phyloP scores from a whole-genome alignment of 1,139 yeast genomes.

The Tardiomyces blankii region DNA sequence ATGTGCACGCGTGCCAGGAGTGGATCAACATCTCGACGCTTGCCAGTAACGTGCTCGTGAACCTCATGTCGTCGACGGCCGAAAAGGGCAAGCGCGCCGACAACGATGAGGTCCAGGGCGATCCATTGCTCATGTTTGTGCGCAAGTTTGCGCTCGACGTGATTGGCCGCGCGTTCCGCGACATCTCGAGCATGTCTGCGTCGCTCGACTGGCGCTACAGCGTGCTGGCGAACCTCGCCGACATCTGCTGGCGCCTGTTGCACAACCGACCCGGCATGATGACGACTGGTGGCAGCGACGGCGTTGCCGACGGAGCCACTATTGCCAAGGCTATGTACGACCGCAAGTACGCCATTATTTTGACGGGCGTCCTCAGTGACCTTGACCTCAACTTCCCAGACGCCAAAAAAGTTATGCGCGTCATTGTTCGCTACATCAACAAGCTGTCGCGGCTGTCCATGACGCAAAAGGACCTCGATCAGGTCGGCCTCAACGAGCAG shows the following conservation, averaged over 20 bases:
- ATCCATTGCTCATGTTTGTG: conserved; percentile 59
- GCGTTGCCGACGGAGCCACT: conserved; percentile 46
- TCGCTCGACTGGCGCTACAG: conserved; percentile 35
- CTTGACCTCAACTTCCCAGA: conserved; percentile 65
- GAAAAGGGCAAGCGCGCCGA: conserved; percentile 22
- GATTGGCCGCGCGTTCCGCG: conserved; percentile 51
- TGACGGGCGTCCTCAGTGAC: conserved; percentile 48
- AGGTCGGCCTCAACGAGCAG: conserved; percentile 5
- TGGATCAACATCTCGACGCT: conserved; percentile 37
- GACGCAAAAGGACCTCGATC: conserved; percentile 34
- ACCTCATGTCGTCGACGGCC: conserved; percentile 44
- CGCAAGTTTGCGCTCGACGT: conserved; percentile 67
- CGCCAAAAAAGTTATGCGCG: conserved; percentile 45
- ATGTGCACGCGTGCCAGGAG: conserved; percentile 11
- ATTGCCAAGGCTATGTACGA: conserved; percentile 59
- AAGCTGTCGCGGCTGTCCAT: conserved; percentile 40
- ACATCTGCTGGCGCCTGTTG: conserved; percentile 29
- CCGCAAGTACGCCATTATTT: conserved; percentile 45
- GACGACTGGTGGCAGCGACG: conserved; percentile 17
- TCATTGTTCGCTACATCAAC: conserved; percentile 50
- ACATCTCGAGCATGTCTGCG: conserved; percentile 36
- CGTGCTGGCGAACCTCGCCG: conserved; percentile 47
- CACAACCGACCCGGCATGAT: conserved; percentile 17
- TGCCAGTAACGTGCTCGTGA: conserved; percentile 31
- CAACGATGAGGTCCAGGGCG: conserved; percentile 33